A percentile compares a stretch with the other conserved stretches of the same genome.
phyloP scores from a whole-genome alignment of 257 asterid genomes.

The Solanum chiquidenum region DNA sequence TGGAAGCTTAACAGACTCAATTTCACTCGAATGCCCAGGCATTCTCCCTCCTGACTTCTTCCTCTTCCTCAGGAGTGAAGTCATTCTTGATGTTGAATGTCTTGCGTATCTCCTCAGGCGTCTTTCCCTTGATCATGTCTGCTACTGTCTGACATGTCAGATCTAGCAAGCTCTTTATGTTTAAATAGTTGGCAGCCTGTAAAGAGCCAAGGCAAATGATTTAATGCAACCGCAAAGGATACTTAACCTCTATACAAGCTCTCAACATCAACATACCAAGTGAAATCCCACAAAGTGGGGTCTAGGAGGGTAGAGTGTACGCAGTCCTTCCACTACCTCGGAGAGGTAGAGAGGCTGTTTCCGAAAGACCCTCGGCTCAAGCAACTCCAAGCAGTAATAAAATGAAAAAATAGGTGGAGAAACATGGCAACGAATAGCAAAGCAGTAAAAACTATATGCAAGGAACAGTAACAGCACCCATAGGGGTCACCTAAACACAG shows the following conservation, averaged over 20 bases:
- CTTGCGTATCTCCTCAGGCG: slow-evolving; percentile 54
- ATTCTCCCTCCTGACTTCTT: slow-evolving; percentile 41
- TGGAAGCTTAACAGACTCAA: neutral
- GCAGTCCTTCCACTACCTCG: no score
- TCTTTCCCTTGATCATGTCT: slow-evolving; percentile 59
- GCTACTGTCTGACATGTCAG: slow-evolving; percentile 55
- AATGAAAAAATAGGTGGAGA: neutral
- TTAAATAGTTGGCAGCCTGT: slow-evolving; percentile 71
- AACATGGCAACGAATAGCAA: neutral
- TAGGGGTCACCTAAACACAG: neutral
- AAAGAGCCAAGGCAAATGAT: neutral
- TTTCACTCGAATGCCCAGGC: slow-evolving; percentile 56
- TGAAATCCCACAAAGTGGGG: no score
- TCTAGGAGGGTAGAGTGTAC: no score
- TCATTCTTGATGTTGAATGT: slow-evolving; percentile 56
- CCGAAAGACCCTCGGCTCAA: no score
- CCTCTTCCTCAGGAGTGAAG: slow-evolving; percentile 57
- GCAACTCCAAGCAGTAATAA: neutral
- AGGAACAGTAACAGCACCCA: neutral
- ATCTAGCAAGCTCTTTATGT: slow-evolving; percentile 53
- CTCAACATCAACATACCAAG: neutral
- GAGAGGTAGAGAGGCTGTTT: no score
- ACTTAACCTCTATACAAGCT: neutral
- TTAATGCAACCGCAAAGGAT: neutral
- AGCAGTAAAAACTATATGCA: neutral